Percentiles rank a stretch among this genome's conserved stretches.
These are phyloP conservation scores for Echinochloa phyllopogon DNA, from an alignment of 176 grass and related monocot species.

Conservation along the genomic window DNA sequence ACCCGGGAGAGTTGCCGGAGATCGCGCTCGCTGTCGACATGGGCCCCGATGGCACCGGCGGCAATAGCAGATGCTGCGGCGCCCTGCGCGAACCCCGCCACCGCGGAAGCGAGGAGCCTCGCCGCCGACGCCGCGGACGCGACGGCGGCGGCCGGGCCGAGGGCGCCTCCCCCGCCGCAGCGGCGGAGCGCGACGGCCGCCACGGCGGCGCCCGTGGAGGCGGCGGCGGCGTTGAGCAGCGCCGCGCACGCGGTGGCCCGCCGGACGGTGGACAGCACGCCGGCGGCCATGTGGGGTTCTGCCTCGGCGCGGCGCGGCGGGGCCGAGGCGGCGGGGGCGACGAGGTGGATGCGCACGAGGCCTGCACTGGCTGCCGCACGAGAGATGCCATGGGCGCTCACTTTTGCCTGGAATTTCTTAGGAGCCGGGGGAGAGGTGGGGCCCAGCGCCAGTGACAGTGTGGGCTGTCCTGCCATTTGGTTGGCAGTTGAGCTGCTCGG, in stretches of 20 bases:
- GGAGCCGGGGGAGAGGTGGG: neutral
- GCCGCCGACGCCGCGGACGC: conserved; percentile 28
- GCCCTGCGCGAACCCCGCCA: conserved; percentile 61
- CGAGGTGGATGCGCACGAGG: conserved; percentile 31
- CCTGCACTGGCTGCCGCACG: conserved; percentile 3
- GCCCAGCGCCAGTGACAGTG: neutral
- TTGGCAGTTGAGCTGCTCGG: conserved; percentile 42
- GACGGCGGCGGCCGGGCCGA: conserved; percentile 35
- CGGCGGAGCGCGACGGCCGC: conserved; percentile 30
- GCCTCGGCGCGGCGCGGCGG: neutral
- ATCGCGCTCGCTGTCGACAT: conserved; percentile 57
- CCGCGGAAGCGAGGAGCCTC: conserved; percentile 37
- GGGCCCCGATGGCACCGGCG: conserved; percentile 52
- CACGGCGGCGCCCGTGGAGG: conserved; percentile 47
- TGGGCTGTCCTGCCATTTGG: neutral
- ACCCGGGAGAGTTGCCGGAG: conserved; percentile 61
- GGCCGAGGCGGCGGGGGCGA: conserved; percentile 19
- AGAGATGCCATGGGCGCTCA: conserved; percentile 10
- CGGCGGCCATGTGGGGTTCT: conserved; percentile 6
- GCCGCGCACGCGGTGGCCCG: conserved; percentile 53
- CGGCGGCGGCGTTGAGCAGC: conserved; percentile 57
- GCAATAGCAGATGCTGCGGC: conserved; percentile 63
- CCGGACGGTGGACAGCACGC: conserved; percentile 52
- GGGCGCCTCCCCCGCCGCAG: conserved; percentile 12
- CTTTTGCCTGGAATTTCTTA: neutral